Base-by-base conservation (phyloP, 2,329 filamentous ascomycete species). In the Achaetomium macrosporum region DNA sequence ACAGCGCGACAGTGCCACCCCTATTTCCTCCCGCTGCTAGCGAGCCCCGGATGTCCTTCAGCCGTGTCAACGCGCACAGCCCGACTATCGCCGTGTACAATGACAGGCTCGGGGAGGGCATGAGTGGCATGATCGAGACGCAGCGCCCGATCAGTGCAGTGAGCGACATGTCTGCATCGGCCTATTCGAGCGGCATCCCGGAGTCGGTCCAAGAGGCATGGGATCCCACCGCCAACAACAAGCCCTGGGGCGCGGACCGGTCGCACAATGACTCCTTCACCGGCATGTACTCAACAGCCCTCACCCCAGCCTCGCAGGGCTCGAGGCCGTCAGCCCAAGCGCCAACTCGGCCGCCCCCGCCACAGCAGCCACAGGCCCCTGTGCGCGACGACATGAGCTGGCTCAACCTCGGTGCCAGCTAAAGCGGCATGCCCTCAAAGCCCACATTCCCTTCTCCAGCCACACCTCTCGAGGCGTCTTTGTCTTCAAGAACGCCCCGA, bases 371-470 rank as follows among this genome's bases (percentile, higher is more conserved):
- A 16, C 77, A 78, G 60, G 70, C 80, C 30, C 68, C 71, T 19
- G 75, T 71, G 68, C 76, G 77, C 12, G 77, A 76, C 47, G 87
- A 90, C 66, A 88, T 90, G 84, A 88, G 85, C 69, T 91, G 87
- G 87, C 70, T 91, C 58, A 90, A 90, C 64, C 74, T 90, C 16
- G 83, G 82, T 43, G 78, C 78, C 37, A 59, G 64, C 46, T 54
- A 30, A 45, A 13, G 15, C 16, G 25, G 5, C 20, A 56, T n/a
- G 51, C 17, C 31, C 39, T 17, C 25, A 11, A 42, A 8, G 12
- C n/a, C 20, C 19, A 39, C 29, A n/a, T 29, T 55, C 42, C 29
- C 29, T 16, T 17, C n/a, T 29, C 16, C 16, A 9, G 15, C 11
- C 20, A 36, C n/a, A n/a, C 19, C 35, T 30, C 31, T 31, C 19